Percentiles rank a stretch among this genome's conserved stretches.
Conservation (phyloP, 2,329 filamentous ascomycete genomes). For the Pyricularia sp. region DNA sequence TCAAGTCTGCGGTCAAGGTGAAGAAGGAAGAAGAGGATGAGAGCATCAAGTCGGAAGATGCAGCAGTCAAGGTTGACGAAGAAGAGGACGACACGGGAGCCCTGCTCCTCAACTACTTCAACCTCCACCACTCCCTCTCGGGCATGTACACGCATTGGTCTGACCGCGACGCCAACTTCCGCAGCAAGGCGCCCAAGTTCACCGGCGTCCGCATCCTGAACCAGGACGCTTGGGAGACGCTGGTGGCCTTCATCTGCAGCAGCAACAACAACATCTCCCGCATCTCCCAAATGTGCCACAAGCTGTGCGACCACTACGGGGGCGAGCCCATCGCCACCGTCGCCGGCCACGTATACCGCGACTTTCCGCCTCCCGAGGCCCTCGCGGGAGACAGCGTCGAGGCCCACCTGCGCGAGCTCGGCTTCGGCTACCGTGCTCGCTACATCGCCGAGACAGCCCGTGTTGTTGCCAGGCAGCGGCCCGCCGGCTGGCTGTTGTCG, state of each 20-base stretch:
- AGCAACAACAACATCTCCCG: constrained; percentile 97
- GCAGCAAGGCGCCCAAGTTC: constrained; percentile 76
- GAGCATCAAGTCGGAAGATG: constrained; percentile 11
- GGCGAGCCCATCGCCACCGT: constrained; percentile 50
- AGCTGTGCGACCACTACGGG: constrained; percentile 81
- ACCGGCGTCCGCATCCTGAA: constrained; percentile 84
- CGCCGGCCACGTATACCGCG: constrained; percentile 65
- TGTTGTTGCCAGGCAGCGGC: constrained; percentile 58
- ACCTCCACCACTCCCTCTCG: constrained; percentile 67
- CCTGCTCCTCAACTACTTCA: constrained; percentile 78
- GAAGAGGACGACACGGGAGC: constrained; percentile 58
- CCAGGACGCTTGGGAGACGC: constrained; percentile 92
- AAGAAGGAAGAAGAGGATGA: not conserved
- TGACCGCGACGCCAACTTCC: constrained; percentile 75
- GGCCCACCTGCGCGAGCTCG: constrained; percentile 66
- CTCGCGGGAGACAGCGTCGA: constrained; percentile 73
- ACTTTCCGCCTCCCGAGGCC: constrained; percentile 71
- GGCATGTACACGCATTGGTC: constrained; percentile 84
- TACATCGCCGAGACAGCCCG: constrained; percentile 83
- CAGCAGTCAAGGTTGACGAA: not conserved
- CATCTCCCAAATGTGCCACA: constrained; percentile 94
- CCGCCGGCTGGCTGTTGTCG: constrained; percentile 64
- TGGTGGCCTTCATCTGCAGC: constrained; percentile 94
- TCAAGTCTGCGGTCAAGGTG: constrained; percentile 16
- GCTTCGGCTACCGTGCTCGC: constrained; percentile 90